A percentile compares a stretch with the other conserved stretches of the same genome.
phyloP scores from a whole-genome alignment of 148 eudicot species.

The Pharnaceum exiguum region DNA sequence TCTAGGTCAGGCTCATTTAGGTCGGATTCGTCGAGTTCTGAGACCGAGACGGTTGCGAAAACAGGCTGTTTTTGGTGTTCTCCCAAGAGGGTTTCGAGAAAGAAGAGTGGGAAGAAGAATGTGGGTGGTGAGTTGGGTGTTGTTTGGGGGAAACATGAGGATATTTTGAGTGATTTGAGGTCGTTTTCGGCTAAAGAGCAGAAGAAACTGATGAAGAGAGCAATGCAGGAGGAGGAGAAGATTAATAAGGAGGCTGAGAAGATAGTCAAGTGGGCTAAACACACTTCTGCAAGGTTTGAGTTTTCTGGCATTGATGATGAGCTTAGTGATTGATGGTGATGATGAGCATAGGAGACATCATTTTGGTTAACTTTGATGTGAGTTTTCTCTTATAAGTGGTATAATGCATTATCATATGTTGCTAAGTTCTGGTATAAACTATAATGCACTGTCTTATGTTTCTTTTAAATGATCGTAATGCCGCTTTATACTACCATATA shows the following conservation, averaged over 20 bases:
- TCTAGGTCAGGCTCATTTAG: constrained; percentile 20
- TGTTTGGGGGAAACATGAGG: constrained; percentile 47
- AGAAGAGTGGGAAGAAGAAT: constrained; percentile 34
- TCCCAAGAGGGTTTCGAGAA: constrained; percentile 50
- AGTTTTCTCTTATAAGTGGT: not conserved
- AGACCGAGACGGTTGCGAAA: constrained; percentile 28
- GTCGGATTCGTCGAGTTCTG: constrained; percentile 34
- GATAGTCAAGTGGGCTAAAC: constrained; percentile 82
- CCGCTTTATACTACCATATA: not conserved
- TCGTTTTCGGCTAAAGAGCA: constrained; percentile 50
- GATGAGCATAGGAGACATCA: constrained; percentile 6
- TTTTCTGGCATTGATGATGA: constrained; percentile 52
- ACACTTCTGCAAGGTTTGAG: constrained; percentile 76
- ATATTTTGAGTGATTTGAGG: constrained; percentile 50
- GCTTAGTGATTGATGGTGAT: constrained; percentile 31
- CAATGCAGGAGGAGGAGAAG: constrained; percentile 67
- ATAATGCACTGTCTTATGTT: not conserved
- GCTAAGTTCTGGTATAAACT: too few relatives aligned
- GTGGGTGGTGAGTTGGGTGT: constrained; percentile 19
- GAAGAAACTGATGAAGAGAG: constrained; percentile 50
- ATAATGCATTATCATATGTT: too few relatives aligned
- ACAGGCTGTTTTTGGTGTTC: constrained; percentile 84
- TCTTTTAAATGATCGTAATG: not conserved
- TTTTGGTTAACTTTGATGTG: constrained; percentile 17
- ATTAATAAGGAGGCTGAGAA: constrained; percentile 78